Evolutionary conservation across 2,329 filamentous ascomycete species (phyloP), one percentile per base, ranked within the genome.

Genomic region (Huntiella decipiens): DNA sequence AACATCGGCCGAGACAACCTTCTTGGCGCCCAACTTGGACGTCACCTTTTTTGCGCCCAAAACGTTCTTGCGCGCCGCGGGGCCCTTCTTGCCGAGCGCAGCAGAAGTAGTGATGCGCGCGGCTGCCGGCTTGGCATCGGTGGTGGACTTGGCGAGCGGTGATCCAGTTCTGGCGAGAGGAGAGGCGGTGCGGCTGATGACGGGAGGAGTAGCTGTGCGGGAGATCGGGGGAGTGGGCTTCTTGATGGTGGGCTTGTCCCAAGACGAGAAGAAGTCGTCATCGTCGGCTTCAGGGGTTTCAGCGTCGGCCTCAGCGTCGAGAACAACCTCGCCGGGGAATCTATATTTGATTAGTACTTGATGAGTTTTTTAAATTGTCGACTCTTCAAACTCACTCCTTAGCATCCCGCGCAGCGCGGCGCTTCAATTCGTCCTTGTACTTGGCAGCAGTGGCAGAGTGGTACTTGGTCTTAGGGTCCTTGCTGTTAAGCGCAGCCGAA

Each of bases 241-340:
- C 71, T 96, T 98, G 65, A 98, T 92, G 4, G 86, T 75, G 16
- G 91, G 91, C 66, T 96, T 95, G 58, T 96, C 91, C 91, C 88
- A 98, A 1, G 86, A 95, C 7, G 88, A 94, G 65, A 98, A 98
- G 70, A 98, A 98, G 60, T 96, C 91, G 57, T 95, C 87, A 54
- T 95, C 87, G 15, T 80, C 78, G 16, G 74, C 70, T 54, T 94
- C 86, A n/a, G 87, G 83, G 8, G 85, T 92, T 50, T 84, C 79
- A 42, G 71, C 66, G 17, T 77, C 72, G 51, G 71, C 68, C 56
- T 96, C 91, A 48, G 77, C 82, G 34, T 49, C 47, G 53, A 95
- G 78, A 17, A 88, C 73, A 28, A 96, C 87, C 60, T 93, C 84
- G 32, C 74, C 70, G 8, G 88, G 88, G 62, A 80, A 83, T 56